A percentile compares a stretch with the other conserved stretches of the same genome.
Evolutionary conservation across 305 asterid species (phyloP).

Genomic region (Nicotiana rustica): DNA sequence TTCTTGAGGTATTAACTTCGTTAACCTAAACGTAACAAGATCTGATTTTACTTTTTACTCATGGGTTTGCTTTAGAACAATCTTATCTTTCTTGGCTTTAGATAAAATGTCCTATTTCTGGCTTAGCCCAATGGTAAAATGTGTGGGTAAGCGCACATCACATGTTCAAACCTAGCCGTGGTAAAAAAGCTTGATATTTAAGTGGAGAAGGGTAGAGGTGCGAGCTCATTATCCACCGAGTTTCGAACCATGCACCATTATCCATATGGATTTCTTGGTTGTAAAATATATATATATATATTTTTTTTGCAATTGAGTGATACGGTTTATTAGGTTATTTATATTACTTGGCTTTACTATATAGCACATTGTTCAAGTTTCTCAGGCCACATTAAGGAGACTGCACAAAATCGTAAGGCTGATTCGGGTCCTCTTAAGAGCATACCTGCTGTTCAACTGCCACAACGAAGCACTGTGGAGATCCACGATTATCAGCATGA

Average conservation of each 20-base stretch:
- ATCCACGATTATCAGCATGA: slow-evolving; percentile 60
- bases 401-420: slow-evolving; percentile 51
- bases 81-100: slow-evolving; percentile 7
- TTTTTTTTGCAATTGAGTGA: slow-evolving; percentile 26
- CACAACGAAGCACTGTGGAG: slow-evolving; percentile 48
- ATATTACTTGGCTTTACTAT: slow-evolving; percentile 62
- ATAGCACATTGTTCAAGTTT: slow-evolving; percentile 73
- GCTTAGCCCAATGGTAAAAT: too few species aligned
- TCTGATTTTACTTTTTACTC: slow-evolving; percentile 2
- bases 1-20: neutral
- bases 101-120: neutral
- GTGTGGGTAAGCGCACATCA: too few species aligned
- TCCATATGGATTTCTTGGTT: too few species aligned
- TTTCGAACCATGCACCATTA: too few species aligned
- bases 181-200: too few species aligned
- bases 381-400: slow-evolving; percentile 87
- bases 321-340: slow-evolving; percentile 27
- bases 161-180: too few species aligned
- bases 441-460: slow-evolving; percentile 47
- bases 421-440: slow-evolving; percentile 60
- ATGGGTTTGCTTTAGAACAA: neutral
- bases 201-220: too few species aligned
- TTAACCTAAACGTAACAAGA: neutral
- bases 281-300: too few species aligned
- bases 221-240: too few species aligned